Evolutionary conservation across 768 basidiomycete genomes (phyloP).

Genomic region (Russula lepida): DNA sequence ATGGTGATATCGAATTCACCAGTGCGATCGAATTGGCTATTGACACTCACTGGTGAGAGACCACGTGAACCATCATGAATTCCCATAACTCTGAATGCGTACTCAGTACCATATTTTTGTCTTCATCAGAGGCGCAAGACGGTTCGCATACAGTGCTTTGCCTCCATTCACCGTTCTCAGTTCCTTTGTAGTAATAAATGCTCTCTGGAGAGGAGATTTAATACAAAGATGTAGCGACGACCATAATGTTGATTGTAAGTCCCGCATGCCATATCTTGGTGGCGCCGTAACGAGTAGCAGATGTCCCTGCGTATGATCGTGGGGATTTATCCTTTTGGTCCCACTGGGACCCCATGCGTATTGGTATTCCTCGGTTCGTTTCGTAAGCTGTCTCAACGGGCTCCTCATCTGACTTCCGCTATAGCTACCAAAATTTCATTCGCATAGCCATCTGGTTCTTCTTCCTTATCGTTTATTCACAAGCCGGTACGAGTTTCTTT

Average conservation of each 20-base stretch:
- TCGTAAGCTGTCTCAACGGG: background rate
- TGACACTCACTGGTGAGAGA: conserved; percentile 71
- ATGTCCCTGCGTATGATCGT: conserved; percentile 55
- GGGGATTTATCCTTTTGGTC: conserved; percentile 51
- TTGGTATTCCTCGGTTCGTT: conserved; percentile 67
- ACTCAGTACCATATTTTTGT: conserved; percentile 68
- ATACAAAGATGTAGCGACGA: conserved; percentile 70
- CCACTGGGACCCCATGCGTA: conserved; percentile 66
- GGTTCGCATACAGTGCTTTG: conserved; percentile 35
- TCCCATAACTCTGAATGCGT: background rate
- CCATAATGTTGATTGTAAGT: conserved; percentile 70
- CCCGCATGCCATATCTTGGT: background rate
- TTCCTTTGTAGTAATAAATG: conserved; percentile 52
- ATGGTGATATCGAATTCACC: conserved; percentile 71
- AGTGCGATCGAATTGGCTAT: conserved; percentile 88
- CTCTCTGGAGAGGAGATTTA: conserved; percentile 76
- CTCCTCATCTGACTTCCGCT: background rate
- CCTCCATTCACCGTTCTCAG: background rate
- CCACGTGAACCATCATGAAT: background rate
- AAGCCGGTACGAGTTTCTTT: conserved; percentile 49
- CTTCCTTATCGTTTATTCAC: conserved; percentile 74
- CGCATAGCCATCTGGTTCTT: conserved; percentile 70
- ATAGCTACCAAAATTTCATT: conserved; percentile 79
- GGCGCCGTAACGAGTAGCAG: conserved; percentile 31
- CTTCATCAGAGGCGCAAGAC: conserved; percentile 78